Evolutionary conservation across 768 basidiomycete species (phyloP).

Genomic region (Lanmaoa pseudosensibilis): DNA sequence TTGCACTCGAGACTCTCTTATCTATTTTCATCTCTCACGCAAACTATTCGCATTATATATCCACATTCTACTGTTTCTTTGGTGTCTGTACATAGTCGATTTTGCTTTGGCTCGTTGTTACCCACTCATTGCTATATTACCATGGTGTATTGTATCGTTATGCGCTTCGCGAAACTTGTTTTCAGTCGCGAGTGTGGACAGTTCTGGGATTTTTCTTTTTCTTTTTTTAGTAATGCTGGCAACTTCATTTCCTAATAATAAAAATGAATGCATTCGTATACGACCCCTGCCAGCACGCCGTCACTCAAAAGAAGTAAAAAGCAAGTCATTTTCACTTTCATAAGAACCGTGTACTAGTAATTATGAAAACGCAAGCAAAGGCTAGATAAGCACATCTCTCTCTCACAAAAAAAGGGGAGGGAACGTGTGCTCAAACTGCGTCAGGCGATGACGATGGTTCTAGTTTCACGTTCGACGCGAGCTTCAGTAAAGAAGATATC

Average conservation of each 20-base stretch:
- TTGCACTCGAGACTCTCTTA: constrained; percentile 7
- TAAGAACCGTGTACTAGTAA: not conserved
- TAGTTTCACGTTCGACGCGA: not conserved
- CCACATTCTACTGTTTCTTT: constrained; percentile 17
- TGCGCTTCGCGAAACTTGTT: not conserved
- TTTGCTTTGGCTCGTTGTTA: constrained; percentile 4
- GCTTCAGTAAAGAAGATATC: not conserved
- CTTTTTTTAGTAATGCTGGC: constrained; percentile 2
- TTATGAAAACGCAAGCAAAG: constrained; percentile 9
- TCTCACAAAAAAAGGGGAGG: too few relatives aligned
- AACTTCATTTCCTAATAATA: constrained; percentile 13
- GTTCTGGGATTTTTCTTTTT: not conserved
- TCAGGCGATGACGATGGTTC: too few relatives aligned
- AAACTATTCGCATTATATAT: constrained; percentile 15
- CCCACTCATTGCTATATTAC: constrained; percentile 16
- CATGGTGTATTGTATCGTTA: constrained; percentile 24
- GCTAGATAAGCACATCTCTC: not conserved
- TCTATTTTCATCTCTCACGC: constrained; percentile 17
- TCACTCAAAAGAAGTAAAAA: not conserved
- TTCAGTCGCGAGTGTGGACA: not conserved
- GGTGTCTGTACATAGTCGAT: constrained; percentile 14
- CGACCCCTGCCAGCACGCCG: constrained; percentile 18
- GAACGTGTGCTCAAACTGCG: too few relatives aligned
- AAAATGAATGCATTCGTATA: not conserved
- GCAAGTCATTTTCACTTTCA: constrained; percentile 4